Conservation (phyloP, 2,329 filamentous ascomycete genomes). For the Aspergillus brasiliensis region DNA sequence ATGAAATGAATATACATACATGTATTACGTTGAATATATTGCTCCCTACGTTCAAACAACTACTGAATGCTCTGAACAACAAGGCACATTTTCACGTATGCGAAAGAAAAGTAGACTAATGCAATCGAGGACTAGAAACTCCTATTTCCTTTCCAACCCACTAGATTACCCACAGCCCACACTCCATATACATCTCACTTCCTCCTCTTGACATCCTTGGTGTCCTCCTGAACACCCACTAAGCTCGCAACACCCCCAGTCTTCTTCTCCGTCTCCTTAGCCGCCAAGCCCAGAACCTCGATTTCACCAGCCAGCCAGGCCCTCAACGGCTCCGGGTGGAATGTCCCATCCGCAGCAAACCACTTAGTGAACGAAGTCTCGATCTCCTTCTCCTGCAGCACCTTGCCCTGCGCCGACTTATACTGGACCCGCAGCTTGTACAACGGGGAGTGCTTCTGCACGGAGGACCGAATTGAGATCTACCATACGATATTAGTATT, state of each 20-base stretch:
- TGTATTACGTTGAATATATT: not conserved
- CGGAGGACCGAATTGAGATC: slow-evolving; percentile 72
- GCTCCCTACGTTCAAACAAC: not conserved
- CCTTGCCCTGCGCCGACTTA: slow-evolving; percentile 41
- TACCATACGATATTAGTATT: slow-evolving; percentile 37
- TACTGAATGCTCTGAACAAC: not conserved
- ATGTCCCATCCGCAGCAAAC: slow-evolving; percentile 61
- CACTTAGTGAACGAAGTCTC: slow-evolving; percentile 62
- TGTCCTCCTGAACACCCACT: slow-evolving; percentile 20
- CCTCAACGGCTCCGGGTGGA: slow-evolving; percentile 63
- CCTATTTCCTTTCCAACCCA: not conserved
- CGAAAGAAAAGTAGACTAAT: not conserved
- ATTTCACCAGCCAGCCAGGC: slow-evolving; percentile 63
- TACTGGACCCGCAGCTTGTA: slow-evolving; percentile 72
- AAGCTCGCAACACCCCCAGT: slow-evolving; percentile 26
- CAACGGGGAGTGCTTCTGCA: slow-evolving; percentile 76
- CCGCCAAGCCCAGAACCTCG: slow-evolving; percentile 56
- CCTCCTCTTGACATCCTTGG: slow-evolving; percentile 15
- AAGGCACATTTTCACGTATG: not conserved
- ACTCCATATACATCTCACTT: slow-evolving; percentile 12
- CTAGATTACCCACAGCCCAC: not conserved
- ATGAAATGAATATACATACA: not conserved
- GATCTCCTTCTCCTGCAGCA: slow-evolving; percentile 51
- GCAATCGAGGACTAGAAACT: not conserved
- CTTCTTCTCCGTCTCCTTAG: slow-evolving; percentile 38